Evolutionary conservation across 2,329 filamentous ascomycete species (phyloP), one percentile per base, ranked within the genome.

Genomic region (Cytospora leucostoma): DNA sequence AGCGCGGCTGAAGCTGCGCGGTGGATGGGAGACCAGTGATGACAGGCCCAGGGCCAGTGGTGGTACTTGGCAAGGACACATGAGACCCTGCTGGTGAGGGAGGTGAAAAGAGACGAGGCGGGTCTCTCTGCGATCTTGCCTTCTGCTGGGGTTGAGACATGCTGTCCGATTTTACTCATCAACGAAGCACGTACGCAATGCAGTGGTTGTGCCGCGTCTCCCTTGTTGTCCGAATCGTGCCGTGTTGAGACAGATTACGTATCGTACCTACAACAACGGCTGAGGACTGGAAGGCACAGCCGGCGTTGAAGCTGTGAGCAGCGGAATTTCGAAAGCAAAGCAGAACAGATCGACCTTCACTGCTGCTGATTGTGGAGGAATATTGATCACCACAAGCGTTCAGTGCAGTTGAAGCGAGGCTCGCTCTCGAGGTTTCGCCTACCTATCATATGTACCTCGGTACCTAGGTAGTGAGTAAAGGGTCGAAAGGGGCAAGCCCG

Each of bases 51-150:
- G 61, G 37, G n/a, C 56, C 64, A 40, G 76, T 71, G 58, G 76
- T 72, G 55, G 77, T 75, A 34, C 80, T 79, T 7, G 83, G 77
- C 33, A 91, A 79, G 37, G 89, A 89, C 59, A 84, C 82, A 78
- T 87, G 85, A 40, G 89, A 91, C 64, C 88, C 86, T 77, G 92
- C 88, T 68, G 87, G 89, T 7, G 92, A 96, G 17, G 92, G 91
- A 49, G 91, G 91, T 62, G 93, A 84, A 75, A 96, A 96, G 55
- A 96, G 84, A 2, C 88, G 91, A 27, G 91, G 91, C 56, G 82
- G 82, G 44, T 82, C 81, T 61, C 82, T 79, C 70, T 77, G 74
- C 33, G 60, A 47, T 34, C 44, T 65, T 33, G 56, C 34, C 69
- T 86, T 76, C 70, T 80, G 79, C 35, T 72, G 68, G 66, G 74